A percentile compares a stretch with the other conserved stretches of the same genome.
phyloP scores from a whole-genome alignment of 768 basidiomycete genomes.

The Trametes punicea region DNA sequence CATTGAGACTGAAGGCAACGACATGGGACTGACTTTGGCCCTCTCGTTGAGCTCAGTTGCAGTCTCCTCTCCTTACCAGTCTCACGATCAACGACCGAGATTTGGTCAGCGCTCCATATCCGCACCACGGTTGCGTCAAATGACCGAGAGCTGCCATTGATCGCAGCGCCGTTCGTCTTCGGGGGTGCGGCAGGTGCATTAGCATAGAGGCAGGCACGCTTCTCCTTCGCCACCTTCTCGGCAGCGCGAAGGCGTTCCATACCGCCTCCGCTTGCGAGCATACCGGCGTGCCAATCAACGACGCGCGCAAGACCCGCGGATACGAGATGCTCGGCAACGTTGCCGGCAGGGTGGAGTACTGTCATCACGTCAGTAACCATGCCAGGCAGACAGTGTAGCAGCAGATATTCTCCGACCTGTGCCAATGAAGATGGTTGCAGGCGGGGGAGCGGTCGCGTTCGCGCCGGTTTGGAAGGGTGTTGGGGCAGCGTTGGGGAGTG shows the following conservation, averaged over 20 bases:
- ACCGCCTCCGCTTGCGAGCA: conserved; percentile 78
- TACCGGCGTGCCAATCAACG: conserved; percentile 97
- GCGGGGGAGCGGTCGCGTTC: conserved; percentile 49
- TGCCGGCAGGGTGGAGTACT: conserved; percentile 91
- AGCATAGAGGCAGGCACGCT: conserved; percentile 66
- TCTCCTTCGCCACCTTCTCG: conserved; percentile 78
- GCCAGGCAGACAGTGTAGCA: too few species aligned
- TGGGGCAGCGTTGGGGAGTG: conserved; percentile 73
- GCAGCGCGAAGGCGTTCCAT: conserved; percentile 87
- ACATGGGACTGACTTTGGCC: conserved; percentile 60
- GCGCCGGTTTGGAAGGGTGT: conserved; percentile 73
- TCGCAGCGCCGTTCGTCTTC: conserved; percentile 44
- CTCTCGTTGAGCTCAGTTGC: conserved; percentile 85
- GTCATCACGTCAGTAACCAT: not conserved
- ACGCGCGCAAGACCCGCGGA: conserved; percentile 83
- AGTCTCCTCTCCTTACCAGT: conserved; percentile 73
- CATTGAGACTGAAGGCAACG: not conserved
- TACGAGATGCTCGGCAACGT: conserved; percentile 88
- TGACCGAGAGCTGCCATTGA: conserved; percentile 42
- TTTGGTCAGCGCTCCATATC: conserved; percentile 90
- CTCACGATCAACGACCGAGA: conserved; percentile 77
- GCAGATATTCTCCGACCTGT: conserved; percentile 50
- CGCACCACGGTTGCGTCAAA: conserved; percentile 86
- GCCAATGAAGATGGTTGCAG: conserved; percentile 88
- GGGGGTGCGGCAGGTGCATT: conserved; percentile 43